Conservation (phyloP, 2,329 filamentous ascomycete genomes). For the Pseudogymnoascus sp. region DNA sequence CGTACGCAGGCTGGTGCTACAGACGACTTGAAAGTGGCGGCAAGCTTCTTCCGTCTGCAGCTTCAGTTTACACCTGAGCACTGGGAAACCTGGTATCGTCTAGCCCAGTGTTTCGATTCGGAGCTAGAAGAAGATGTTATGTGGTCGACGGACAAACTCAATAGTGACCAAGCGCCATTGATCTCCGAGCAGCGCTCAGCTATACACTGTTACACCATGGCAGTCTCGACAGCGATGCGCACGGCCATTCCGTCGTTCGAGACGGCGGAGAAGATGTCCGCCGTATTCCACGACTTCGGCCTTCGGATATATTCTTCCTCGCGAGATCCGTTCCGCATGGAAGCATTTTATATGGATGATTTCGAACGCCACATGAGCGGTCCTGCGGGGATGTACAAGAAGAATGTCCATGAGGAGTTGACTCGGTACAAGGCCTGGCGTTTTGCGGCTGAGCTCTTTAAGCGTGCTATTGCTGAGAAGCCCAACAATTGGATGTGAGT, state of each 20-base stretch:
- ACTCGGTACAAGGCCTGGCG: conserved; percentile 56
- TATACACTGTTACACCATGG: conserved; percentile 51
- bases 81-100: conserved; percentile 37
- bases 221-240: conserved; percentile 53
- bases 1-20: conserved; percentile 29
- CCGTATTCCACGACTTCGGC: conserved; percentile 63
- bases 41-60: conserved; percentile 32
- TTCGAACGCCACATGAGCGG: conserved; percentile 53
- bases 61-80: conserved; percentile 30
- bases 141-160: conserved; percentile 36
- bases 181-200: conserved; percentile 29
- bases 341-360: conserved; percentile 55
- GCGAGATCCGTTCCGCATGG: conserved; percentile 60
- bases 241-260: conserved; percentile 47
- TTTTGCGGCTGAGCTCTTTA: conserved; percentile 55
- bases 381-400: conserved; percentile 49
- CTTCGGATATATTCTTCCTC: conserved; percentile 62
- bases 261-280: conserved; percentile 50
- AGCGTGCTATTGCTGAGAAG: conserved; percentile 49
- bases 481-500: conserved; percentile 57
- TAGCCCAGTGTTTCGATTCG: conserved; percentile 34
- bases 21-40: conserved; percentile 32
- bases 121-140: conserved; percentile 35
- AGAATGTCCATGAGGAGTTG: conserved; percentile 49
- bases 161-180: conserved; percentile 30